A percentile compares a stretch with the other conserved stretches of the same genome.
These are phyloP conservation scores for Saturnispora zaruensis DNA, from an alignment of 805 yeast species.

Conservation along the genomic window DNA sequence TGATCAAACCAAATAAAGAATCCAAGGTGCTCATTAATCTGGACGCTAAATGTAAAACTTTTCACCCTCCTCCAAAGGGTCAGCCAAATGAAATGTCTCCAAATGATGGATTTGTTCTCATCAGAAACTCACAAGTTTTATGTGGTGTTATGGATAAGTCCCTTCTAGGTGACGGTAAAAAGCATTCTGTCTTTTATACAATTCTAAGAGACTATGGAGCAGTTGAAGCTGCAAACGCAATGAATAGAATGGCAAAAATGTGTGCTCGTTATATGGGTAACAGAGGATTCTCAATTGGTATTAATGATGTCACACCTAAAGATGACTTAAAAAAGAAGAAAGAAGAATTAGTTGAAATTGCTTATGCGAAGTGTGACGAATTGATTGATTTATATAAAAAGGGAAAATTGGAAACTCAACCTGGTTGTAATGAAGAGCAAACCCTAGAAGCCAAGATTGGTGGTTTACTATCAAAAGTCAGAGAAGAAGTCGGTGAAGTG, in stretches of 20 bases:
- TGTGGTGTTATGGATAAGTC: slow-evolving; percentile 97
- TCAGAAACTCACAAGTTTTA: slow-evolving; percentile 80
- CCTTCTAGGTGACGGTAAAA: slow-evolving; percentile 94
- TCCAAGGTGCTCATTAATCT: slow-evolving; percentile 81
- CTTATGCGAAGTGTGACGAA: slow-evolving; percentile 86
- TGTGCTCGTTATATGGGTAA: slow-evolving; percentile 94
- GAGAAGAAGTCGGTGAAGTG: slow-evolving; percentile 98
- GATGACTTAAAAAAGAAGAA: slow-evolving; percentile 63
- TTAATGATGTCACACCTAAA: slow-evolving; percentile 95
- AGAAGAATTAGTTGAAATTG: slow-evolving; percentile 82
- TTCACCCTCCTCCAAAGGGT: slow-evolving; percentile 61
- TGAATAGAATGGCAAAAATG: slow-evolving; percentile 98
- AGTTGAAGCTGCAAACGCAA: slow-evolving; percentile 86
- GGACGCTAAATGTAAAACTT: slow-evolving; percentile 92
- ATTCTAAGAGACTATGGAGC: slow-evolving; percentile 96
- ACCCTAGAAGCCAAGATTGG: slow-evolving; percentile 97
- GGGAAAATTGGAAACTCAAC: slow-evolving; percentile 94
- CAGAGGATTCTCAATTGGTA: slow-evolving; percentile 95
- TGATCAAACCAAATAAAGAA: slow-evolving; percentile 70
- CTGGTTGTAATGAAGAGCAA: slow-evolving; percentile 98
- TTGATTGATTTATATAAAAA: slow-evolving; percentile 67
- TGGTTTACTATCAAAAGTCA: slow-evolving; percentile 89
- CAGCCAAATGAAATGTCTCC: slow-evolving; percentile 92
- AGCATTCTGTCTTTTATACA: slow-evolving; percentile 91
- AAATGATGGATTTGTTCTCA: slow-evolving; percentile 88